phyloP scores from a whole-genome alignment of 495 filamentous ascomycete genomes.

The Penicillium cataractarum region DNA sequence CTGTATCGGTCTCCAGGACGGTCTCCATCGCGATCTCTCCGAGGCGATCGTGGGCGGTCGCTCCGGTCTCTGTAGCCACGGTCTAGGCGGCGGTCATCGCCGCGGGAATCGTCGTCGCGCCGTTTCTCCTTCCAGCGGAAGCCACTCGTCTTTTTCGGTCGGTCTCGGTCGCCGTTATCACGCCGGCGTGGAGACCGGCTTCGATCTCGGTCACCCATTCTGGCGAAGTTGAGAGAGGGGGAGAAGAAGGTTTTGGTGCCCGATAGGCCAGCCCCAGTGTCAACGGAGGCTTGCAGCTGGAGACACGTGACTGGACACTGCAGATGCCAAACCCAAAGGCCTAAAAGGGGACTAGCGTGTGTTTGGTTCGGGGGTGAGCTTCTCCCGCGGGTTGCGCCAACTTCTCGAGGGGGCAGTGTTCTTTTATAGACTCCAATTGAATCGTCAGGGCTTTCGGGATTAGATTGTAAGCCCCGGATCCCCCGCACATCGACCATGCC shows the following conservation, averaged over 20 bases:
- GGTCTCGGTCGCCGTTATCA: slow-evolving; percentile 30
- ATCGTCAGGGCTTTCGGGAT: slow-evolving; percentile 8
- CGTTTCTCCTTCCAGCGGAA: slow-evolving; percentile 72
- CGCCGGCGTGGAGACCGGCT: slow-evolving; percentile 42
- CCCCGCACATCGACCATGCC: slow-evolving; percentile 35
- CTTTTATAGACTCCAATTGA: slow-evolving; percentile 12
- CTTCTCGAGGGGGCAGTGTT: slow-evolving; percentile 2
- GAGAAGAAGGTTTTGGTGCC: slow-evolving; percentile 22
- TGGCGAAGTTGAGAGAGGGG: slow-evolving; percentile 24
- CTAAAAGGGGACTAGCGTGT: slow-evolving; percentile 28
- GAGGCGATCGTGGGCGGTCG: slow-evolving; percentile 39
- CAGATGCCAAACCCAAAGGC: slow-evolving; percentile 4
- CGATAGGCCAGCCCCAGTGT: slow-evolving; percentile 19
- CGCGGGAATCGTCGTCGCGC: slow-evolving; percentile 48
- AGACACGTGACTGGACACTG: slow-evolving; percentile 32
- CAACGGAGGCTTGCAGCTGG: slow-evolving; percentile 19
- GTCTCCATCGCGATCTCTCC: slow-evolving; percentile 32
- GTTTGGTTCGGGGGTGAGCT: slow-evolving; percentile 17
- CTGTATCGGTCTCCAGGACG: slow-evolving; percentile 29
- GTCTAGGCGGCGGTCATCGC: slow-evolving; percentile 51
- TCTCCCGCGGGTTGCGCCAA: slow-evolving; percentile 7
- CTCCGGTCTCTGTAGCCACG: slow-evolving; percentile 58
- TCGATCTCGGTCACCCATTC: slow-evolving; percentile 41
- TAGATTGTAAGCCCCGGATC: neutral
- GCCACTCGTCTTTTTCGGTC: slow-evolving; percentile 47